Evolutionary conservation across 2,329 filamentous ascomycete species (phyloP).

Genomic region (Calonectria pteridis): DNA sequence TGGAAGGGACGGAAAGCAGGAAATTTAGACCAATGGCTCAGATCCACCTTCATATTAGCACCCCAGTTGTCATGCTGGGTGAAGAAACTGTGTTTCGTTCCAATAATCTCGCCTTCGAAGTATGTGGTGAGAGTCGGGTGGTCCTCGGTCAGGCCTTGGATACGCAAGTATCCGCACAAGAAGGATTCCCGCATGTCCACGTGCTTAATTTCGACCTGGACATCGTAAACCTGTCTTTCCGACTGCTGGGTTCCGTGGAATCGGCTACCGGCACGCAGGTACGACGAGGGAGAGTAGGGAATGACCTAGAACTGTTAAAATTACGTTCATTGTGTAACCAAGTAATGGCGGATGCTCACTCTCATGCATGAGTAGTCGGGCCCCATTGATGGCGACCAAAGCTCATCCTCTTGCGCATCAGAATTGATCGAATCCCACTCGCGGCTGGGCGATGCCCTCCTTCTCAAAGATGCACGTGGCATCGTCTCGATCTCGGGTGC

Average conservation of each 20-base stretch:
- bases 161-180: constrained; percentile 93
- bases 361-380: constrained; percentile 52
- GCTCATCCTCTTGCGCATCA: constrained; percentile 46
- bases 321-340: constrained; percentile 12
- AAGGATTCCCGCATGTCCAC: constrained; percentile 96
- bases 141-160: constrained; percentile 95
- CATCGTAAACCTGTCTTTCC: constrained; percentile 92
- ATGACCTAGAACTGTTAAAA: constrained; percentile 66
- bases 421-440: constrained; percentile 41
- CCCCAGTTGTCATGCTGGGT: constrained; percentile 94
- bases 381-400: constrained; percentile 53
- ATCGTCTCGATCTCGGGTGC: constrained; percentile 34
- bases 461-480: constrained; percentile 27
- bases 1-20: constrained; percentile 83
- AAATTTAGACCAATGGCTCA: constrained; percentile 94
- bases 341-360: constrained; percentile 43
- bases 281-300: constrained; percentile 86
- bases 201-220: constrained; percentile 97
- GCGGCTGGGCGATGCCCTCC: constrained; percentile 31
- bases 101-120: constrained; percentile 98
- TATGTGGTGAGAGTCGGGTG: constrained; percentile 98
- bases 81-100: constrained; percentile 92
- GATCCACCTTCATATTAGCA: constrained; percentile 89
- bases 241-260: constrained; percentile 94
- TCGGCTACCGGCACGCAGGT: constrained; percentile 86